Evolutionary conservation across 805 yeast species (phyloP), one percentile per base, ranked within the genome.

Genomic region (Myxozyma vanderwaltii): DNA sequence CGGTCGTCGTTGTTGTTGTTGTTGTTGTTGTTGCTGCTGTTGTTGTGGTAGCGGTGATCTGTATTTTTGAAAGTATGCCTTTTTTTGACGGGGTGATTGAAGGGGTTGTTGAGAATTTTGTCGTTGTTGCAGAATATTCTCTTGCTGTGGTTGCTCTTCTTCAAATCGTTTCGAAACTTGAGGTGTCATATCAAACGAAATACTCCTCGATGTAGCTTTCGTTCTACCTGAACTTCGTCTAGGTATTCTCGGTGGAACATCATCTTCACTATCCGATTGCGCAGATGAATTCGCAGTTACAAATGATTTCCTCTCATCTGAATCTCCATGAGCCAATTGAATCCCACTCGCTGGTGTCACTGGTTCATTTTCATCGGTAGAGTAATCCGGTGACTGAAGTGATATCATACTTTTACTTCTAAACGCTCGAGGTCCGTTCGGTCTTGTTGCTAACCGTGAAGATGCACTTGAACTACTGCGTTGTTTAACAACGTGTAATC

Each of bases 381-480:
- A 2, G 13, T 36, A 24, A 23, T 38, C 53, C 5, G 36, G 38
- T 12, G 53, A 36, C 6, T 21, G n/a, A 26, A 31, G 24, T 5
- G 48, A 19, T 41, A 41, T 23, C 36, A 27, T 7, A 51, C 51
- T 53, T 12, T 40, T 15, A 10, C 27, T 38, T 24, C 65, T 54
- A 26, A 62, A 45, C 23, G 52, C 36, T 7, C 65, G 50, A n/a
- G 65, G 65, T 7, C 65, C 65, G 17, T 59, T 60, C 15, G 65
- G 65, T 24, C 23, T 49, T 8, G 13, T 21, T 3, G 12, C 17
- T 2, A 39, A 46, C 2, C 64, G 41, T 10, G 26, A 19, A 7
- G 64, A 52, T 19, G 41, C 47, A 35, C 36, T 39, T n/a, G 54
- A 39, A 12, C n/a, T 31, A n/a, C 52, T 55, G 21, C 58, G 58